Evolutionary conservation across 768 basidiomycete species (phyloP), one percentile per base, ranked within the genome.

Genomic region (Mycena albidolilacea): DNA sequence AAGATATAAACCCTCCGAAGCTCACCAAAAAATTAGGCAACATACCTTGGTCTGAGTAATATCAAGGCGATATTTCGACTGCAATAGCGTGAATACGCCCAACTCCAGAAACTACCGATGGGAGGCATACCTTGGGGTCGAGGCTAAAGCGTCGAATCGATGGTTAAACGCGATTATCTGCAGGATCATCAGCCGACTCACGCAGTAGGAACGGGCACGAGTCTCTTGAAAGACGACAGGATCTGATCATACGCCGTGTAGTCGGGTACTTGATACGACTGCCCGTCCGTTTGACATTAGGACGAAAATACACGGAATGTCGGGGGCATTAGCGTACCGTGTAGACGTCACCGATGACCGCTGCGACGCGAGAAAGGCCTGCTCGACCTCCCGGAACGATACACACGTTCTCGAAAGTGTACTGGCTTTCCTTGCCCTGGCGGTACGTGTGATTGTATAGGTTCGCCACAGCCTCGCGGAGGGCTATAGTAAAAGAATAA

Each of bases 321-420:
- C 46, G 11, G 60, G 58, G 72, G 63, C 30, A 67, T n/a, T 55
- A 4, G 78, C 87, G 72, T 76, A 93, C 95, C 52, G 91, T 92
- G 76, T 95, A 96, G 64, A 97, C 95, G 79, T 97, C 95, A 54
- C 95, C 92, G 69, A 98, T 89, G 62, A 98, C 97, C 17, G 97
- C 95, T 15, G 97, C 96, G 30, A 98, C 89, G 71, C 97, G 92
- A 38, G 95, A 94, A 73, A 98, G 87, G 12, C 97, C 97, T 3
- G 97, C 87, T 67, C 96, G 92, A 17, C 97, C 97, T 55, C 97
- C 97, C 14, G 97, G 97, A 0, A 98, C 97, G 77, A 98, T 97
- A 78, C 95, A 96, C 14, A 95, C 93, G 78, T 98, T 98, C 82
- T 97, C 96, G 75, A 87, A 93, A 1, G 95, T 97, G 80, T 98